Evolutionary conservation across 495 filamentous ascomycete species (phyloP).

Genomic region (Aspergillus nidulans): DNA sequence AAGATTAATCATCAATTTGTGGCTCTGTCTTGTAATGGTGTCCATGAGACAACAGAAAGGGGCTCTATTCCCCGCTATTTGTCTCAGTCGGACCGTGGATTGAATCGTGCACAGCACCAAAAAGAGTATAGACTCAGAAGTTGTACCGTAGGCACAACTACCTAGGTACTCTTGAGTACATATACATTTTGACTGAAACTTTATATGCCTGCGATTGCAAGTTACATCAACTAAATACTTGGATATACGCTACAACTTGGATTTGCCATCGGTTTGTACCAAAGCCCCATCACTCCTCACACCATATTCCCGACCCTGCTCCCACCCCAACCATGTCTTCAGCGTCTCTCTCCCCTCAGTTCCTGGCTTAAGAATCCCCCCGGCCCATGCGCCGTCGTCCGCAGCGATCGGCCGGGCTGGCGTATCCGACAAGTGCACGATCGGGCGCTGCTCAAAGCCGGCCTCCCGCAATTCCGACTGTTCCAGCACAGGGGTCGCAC

Average conservation of each 20-base stretch:
- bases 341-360: slow-evolving; percentile 67
- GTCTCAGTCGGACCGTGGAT: slow-evolving; percentile 1
- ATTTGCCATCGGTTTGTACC: slow-evolving; percentile 8
- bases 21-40: neutral
- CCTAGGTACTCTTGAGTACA: too few species aligned
- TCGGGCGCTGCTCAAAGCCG: slow-evolving; percentile 69
- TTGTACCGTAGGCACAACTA: too few species aligned
- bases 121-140: too few species aligned
- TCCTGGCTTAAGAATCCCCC: slow-evolving; percentile 56
- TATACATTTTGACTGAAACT: too few species aligned
- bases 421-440: slow-evolving; percentile 63
- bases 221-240: neutral
- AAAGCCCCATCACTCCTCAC: slow-evolving; percentile 56
- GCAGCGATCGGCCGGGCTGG: slow-evolving; percentile 55
- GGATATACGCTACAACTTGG: slow-evolving; percentile 12
- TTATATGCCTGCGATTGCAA: too few species aligned
- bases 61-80: neutral
- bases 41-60: neutral
- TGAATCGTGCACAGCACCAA: neutral
- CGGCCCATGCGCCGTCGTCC: slow-evolving; percentile 62
- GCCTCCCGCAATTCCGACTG: slow-evolving; percentile 65
- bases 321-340: slow-evolving; percentile 75
- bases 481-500: slow-evolving; percentile 79
- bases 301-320: slow-evolving; percentile 62
- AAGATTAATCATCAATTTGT: neutral